phyloP scores from a whole-genome alignment of 2,329 filamentous ascomycete genomes.

The Penicillium sp. region DNA sequence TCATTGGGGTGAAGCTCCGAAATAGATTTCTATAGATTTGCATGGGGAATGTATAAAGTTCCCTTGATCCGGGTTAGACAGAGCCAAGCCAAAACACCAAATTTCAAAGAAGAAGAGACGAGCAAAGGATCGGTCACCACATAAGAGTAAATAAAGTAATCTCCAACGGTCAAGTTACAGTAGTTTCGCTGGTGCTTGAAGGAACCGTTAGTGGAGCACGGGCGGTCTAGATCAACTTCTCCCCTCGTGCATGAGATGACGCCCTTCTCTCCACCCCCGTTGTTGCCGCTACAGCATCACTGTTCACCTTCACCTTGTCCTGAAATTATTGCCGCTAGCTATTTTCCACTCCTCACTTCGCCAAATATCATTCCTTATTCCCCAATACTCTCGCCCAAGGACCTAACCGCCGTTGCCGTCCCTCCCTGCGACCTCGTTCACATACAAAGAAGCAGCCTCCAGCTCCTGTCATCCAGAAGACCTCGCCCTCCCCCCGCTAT shows the following conservation, averaged over 20 bases:
- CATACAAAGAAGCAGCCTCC: not conserved
- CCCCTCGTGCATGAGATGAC: slow-evolving; percentile 20
- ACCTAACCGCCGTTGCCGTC: not conserved
- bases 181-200: not conserved
- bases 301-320: not conserved
- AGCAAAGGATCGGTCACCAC: not conserved
- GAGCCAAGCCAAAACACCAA: not conserved
- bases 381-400: not conserved
- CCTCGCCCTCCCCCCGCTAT: not conserved
- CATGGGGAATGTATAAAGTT: not conserved
- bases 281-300: not conserved
- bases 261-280: slow-evolving; percentile 6
- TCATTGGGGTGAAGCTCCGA: slow-evolving; percentile 46
- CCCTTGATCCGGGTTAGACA: not conserved
- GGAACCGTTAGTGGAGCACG: slow-evolving; percentile 16
- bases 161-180: not conserved
- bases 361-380: not conserved
- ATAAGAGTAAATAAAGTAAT: not conserved
- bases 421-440: not conserved
- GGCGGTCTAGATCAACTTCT: slow-evolving; percentile 18
- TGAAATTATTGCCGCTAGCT: not conserved
- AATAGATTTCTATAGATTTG: slow-evolving; percentile 15
- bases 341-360: not conserved
- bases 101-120: not conserved
- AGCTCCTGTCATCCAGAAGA: not conserved